Evolutionary conservation across 345 rosid species (phyloP).

Genomic region (Camelina hispida): DNA sequence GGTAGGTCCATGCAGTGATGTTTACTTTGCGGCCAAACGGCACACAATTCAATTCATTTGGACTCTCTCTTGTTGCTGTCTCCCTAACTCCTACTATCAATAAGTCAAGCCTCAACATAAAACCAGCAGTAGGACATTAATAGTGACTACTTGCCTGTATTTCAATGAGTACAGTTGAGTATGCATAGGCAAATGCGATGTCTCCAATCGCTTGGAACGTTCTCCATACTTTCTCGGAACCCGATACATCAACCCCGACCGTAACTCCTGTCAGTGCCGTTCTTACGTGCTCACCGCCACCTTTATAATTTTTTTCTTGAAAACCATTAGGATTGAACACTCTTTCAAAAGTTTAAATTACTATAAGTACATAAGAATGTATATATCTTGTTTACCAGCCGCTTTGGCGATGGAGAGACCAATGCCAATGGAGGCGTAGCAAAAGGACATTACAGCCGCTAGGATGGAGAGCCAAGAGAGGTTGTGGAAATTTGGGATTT

Average conservation of each 20-base stretch:
- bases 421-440: conserved; percentile 74
- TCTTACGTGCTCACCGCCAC: conserved; percentile 46
- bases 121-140: neutral
- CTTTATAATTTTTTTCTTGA: conserved; percentile 8
- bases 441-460: conserved; percentile 88
- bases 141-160: conserved; percentile 63
- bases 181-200: conserved; percentile 89
- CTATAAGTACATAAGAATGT: neutral
- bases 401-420: conserved; percentile 78
- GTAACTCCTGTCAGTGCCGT: conserved; percentile 61
- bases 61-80: neutral
- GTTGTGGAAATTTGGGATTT: conserved; percentile 83
- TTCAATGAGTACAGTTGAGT: conserved; percentile 75
- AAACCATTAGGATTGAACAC: conserved; percentile 4
- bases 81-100: neutral
- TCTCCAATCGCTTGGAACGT: conserved; percentile 80
- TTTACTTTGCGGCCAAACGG: conserved; percentile 10
- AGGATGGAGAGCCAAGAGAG: conserved; percentile 88
- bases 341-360: neutral
- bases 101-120: neutral
- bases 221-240: conserved; percentile 77
- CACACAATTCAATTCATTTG: conserved; percentile 13
- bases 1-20: conserved; percentile 2
- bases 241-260: conserved; percentile 72
- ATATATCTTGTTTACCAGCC: conserved; percentile 26